These are phyloP conservation scores for Phytophthora fragariaefolia DNA, from an alignment of 352 stramenopile genomes.

Conservation along the genomic window DNA sequence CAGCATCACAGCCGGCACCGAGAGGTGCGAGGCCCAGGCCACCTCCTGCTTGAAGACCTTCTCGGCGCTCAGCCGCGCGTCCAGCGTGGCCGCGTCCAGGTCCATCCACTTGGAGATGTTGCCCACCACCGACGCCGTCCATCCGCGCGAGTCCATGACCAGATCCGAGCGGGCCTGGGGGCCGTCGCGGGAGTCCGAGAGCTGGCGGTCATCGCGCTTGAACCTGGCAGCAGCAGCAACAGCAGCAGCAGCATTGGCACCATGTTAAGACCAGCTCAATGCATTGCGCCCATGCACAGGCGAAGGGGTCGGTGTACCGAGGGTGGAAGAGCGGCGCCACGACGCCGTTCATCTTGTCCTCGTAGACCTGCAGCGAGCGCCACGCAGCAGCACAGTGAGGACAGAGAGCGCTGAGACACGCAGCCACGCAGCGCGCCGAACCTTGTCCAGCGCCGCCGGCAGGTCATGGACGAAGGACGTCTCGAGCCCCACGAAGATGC, in stretches of 20 bases:
- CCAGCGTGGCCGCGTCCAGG: conserved; percentile 55
- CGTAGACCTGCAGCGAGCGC: conserved; percentile 49
- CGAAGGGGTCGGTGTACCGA: conserved; percentile 42
- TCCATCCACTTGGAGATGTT: conserved; percentile 85
- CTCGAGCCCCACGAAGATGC: conserved; percentile 82
- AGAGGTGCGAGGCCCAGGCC: conserved; percentile 96
- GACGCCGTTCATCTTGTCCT: conserved; percentile 84
- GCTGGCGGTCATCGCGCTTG: conserved; percentile 65
- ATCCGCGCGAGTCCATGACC: conserved; percentile 83
- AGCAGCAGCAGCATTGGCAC: neutral
- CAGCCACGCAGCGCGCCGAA: conserved; percentile 9
- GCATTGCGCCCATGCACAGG: too few relatives aligned
- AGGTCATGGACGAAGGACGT: conserved; percentile 79
- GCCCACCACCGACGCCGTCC: conserved; percentile 85
- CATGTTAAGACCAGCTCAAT: too few relatives aligned
- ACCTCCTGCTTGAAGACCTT: conserved; percentile 93
- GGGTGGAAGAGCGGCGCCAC: conserved; percentile 86
- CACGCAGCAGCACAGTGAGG: neutral
- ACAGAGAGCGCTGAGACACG: neutral
- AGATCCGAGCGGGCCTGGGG: conserved; percentile 80
- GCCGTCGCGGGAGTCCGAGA: conserved; percentile 66
- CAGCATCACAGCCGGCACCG: conserved; percentile 94
- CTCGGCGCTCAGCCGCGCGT: conserved; percentile 59
- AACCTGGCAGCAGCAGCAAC: conserved; percentile 44
- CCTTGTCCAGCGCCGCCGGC: conserved; percentile 65